Evolutionary conservation across 2,329 filamentous ascomycete genomes (phyloP), one percentile per base, ranked within the genome.

Genomic region (Nakataea oryzae): DNA sequence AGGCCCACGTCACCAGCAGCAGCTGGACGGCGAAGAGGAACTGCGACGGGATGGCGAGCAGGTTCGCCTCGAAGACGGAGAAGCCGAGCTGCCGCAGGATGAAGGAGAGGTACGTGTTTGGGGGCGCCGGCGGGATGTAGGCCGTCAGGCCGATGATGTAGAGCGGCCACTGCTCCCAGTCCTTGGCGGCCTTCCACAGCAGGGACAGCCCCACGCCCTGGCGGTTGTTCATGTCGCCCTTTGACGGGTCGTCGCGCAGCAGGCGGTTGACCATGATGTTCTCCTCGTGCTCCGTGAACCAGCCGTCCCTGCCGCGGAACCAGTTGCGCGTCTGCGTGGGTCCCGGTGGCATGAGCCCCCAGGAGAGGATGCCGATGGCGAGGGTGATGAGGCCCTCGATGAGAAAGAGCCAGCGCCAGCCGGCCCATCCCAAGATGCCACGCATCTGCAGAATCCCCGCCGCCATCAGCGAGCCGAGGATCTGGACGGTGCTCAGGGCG

Each of bases 221-320:
- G 7, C 82, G 78, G 63, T 85, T 85, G 67, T 85, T 80, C 80
- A 86, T 84, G 59, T 78, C 77, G 50, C 79, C 79, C 68, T 82
- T 83, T 24, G 75, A 76, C 0, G 82, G 83, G 62, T 85, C 84
- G 57, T 87, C 84, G 2, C 84, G 78, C 13, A 76, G 67, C 2
- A 77, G 69, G 0, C 85, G 76, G 63, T 85, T 86, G n/a, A 85
- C 82, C 24, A 86, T 76, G 62, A 86, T 86, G 29, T 73, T 72
- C 63, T 83, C 78, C 66, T 85, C 82, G 8, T 78, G 68, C 57
- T 61, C 41, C 0, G 70, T 80, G 71, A 85, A 85, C 83, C 83
- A 86, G 5, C 80, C 76, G 41, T 77, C 76, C 0, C 71, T 70
- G 1, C 75, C 67, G 9, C 70, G 72, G 63, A 77, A 76, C 74